Evolutionary conservation across 805 yeast genomes (phyloP).

Genomic region (Saccharomycopsis malanga): DNA sequence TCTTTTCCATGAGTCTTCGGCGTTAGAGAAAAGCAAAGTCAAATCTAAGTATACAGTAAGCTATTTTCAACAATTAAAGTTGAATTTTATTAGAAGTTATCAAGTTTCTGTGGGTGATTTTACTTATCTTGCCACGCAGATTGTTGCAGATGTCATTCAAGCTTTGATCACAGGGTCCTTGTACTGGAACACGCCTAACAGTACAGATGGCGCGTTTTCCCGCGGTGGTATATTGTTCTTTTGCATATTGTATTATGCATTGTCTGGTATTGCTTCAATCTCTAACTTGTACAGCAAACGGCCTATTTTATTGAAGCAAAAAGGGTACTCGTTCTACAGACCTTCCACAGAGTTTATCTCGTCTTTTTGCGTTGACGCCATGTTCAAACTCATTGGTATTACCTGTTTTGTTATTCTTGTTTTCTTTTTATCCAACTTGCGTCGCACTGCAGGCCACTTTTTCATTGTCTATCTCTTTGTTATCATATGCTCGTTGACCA

Average conservation of each 20-base stretch:
- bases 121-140: slow-evolving; percentile 39
- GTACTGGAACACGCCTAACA: slow-evolving; percentile 43
- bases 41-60: slow-evolving; percentile 39
- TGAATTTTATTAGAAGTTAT: slow-evolving; percentile 44
- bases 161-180: slow-evolving; percentile 60
- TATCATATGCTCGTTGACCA: slow-evolving; percentile 36
- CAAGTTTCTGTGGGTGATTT: slow-evolving; percentile 53
- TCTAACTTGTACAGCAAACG: slow-evolving; percentile 42
- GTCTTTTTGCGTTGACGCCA: slow-evolving; percentile 52
- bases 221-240: slow-evolving; percentile 61
- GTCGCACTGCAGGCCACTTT: slow-evolving; percentile 45
- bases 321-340: slow-evolving; percentile 61
- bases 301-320: slow-evolving; percentile 63
- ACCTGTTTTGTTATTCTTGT: slow-evolving; percentile 41
- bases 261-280: slow-evolving; percentile 40
- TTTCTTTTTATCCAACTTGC: slow-evolving; percentile 51
- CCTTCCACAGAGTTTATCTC: slow-evolving; percentile 72
- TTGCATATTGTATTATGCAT: slow-evolving; percentile 44
- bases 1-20: slow-evolving; percentile 31
- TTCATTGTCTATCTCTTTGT: slow-evolving; percentile 44
- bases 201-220: slow-evolving; percentile 52
- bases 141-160: slow-evolving; percentile 44
- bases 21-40: slow-evolving; percentile 34
- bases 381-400: slow-evolving; percentile 45
- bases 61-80: slow-evolving; percentile 41